Conservation (phyloP, 2,329 filamentous ascomycete species). For the Calonectria multiphialidica region DNA sequence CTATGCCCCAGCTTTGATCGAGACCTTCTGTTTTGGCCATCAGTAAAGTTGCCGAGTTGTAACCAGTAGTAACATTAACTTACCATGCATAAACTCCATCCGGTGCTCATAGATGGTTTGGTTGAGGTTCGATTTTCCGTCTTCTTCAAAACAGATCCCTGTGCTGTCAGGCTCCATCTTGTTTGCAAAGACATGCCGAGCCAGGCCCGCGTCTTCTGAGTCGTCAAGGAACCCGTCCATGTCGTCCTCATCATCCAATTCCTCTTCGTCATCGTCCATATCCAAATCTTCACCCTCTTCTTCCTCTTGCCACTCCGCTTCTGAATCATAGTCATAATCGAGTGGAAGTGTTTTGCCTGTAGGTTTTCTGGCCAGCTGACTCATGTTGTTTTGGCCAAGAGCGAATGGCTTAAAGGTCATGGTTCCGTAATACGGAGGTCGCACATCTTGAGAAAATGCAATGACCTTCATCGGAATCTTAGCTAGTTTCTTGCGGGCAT, state of each 20-base stretch:
- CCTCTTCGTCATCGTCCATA: constrained; percentile 77
- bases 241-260: constrained; percentile 81
- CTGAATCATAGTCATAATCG: constrained; percentile 88
- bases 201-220: constrained; percentile 75
- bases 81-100: constrained; percentile 82
- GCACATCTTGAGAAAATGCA: constrained; percentile 73
- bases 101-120: constrained; percentile 70
- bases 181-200: constrained; percentile 70
- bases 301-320: constrained; percentile 89
- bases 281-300: constrained; percentile 77
- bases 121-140: constrained; percentile 58
- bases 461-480: constrained; percentile 73
- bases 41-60: constrained; percentile 16
- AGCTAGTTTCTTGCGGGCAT: constrained; percentile 57
- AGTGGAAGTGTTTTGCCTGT: constrained; percentile 69
- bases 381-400: constrained; percentile 59
- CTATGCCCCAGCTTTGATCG: constrained; percentile 69
- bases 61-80: constrained; percentile 43
- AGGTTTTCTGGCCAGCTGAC: constrained; percentile 66
- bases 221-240: constrained; percentile 94
- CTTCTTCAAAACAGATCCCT: constrained; percentile 87
- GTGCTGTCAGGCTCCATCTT: constrained; percentile 82
- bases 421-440: constrained; percentile 80
- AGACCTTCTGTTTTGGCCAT: constrained; percentile 55
- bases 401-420: constrained; percentile 70